Base-by-base conservation (phyloP, 2,329 filamentous ascomycete genomes). In the Alternaria sp. region DNA sequence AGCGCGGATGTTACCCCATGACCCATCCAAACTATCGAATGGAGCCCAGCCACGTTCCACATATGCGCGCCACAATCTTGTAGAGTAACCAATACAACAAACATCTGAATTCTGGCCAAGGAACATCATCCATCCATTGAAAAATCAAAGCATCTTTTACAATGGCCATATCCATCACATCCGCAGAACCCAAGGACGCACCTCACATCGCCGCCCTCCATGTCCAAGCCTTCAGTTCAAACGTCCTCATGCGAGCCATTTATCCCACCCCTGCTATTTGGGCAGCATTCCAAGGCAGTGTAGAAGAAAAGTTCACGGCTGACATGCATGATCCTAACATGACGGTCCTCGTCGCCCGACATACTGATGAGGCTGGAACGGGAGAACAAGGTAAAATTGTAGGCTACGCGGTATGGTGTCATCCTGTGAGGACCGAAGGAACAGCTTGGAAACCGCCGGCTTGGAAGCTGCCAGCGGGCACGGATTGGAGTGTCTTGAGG, bases 171-270 rank as follows among this genome's bases (percentile, higher is more conserved):
- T 30, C 8, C 26, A 55, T 59, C 32, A 18, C 22, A 18, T 30
- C 57, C 24, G 59, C 59, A 41, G 30, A 46, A 22, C 46, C 44
- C 28, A 11, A 43, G 5, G 32, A 59, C 18, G 55, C 44, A 26
- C 30, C 56, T 5, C 44, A 36, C 9, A 53, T 62, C 20, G 56
- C 55, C 20, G 36, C 36, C 32, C 34, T 62, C 26, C 59, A 62
- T 36, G 39, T 46, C 24, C 39, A 57, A 22, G 59, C 59, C 8
- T 62, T 62, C 43, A 49, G 49, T 11, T 42, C 55, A 12, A 62
- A 62, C 34, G 51, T 22, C 22, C 49, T 62, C 51, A 59, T 62
- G 49, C 54, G 51, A 24, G 51, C 55, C 26, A 62, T 62, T 20
- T 58, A 62, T 46, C 57, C 57, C 20, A 51, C 57, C 11, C 38